Base-by-base conservation (phyloP, 495 filamentous ascomycete genomes). In the Neurospora discreta region DNA sequence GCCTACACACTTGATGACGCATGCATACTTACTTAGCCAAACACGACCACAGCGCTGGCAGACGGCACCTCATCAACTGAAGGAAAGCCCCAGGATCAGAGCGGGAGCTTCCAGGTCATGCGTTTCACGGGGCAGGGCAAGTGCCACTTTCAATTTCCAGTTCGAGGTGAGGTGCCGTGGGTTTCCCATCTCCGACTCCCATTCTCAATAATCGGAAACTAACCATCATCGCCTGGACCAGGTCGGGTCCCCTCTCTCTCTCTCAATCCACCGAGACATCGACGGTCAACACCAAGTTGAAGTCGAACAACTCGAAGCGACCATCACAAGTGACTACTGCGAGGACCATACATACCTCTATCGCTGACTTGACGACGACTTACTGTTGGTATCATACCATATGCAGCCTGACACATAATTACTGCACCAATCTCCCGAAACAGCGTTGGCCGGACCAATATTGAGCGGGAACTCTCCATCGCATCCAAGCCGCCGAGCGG, bases 401-500 rank as follows among this genome's bases (percentile, higher is more conserved):
- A 18, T 26, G 13, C 52, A 15, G 13, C 23, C 52, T 60, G 52
- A 60, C 33, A 60, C 52, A 60, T 60, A 60, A 5, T 3, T 36
- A 3, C 52, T 65, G 26, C 52, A 65, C 9, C 52, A 65, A 16
- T 9, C 26, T 60, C 26, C 26, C 15, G 6, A 15, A 60, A 60
- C 5, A 60, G 26, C 20, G 4, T 58, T 4, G 20, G 9, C 10
- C 20, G 46, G 20, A 15, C 10, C 10, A 5, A 15, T 6, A 23
- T 58, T 58, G 46, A 65, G 26, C 26, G 52, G 52, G 52, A 65
- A 33, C 52, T 18, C 1, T 15, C 30, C 16, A 65, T 65, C 3
- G 38, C 36, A 46, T 33, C n/a, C 52, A 43, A 39, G 79, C 79
- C 78, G 79, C 74, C 69, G 77, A 75, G 79, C 77, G 78, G 79